These are phyloP conservation scores for Hypocrella siamensis DNA, from an alignment of 2,329 filamentous ascomycete species.

Conservation along the genomic window DNA sequence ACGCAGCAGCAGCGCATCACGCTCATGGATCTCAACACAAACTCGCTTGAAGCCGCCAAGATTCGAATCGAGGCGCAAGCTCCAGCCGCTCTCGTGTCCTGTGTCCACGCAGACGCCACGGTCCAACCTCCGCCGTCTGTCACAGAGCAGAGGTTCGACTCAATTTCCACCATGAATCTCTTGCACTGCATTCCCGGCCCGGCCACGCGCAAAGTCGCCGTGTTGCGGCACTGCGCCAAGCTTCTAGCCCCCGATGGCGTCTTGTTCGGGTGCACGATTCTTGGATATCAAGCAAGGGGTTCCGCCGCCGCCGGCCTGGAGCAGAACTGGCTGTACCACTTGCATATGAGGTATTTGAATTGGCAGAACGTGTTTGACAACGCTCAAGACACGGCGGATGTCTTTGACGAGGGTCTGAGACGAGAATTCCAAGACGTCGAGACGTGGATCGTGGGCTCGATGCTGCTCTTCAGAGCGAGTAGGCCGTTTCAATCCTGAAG, in stretches of 20 bases:
- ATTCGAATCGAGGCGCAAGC: slow-evolving; percentile 1
- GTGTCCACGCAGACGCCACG: slow-evolving; percentile 20
- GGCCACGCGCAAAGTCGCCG: slow-evolving; percentile 6
- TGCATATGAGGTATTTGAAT: slow-evolving; percentile 17
- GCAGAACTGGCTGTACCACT: slow-evolving; percentile 6
- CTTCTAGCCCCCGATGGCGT: slow-evolving; percentile 8
- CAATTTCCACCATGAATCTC: slow-evolving; percentile 15
- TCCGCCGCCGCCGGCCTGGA: slow-evolving; percentile 1
- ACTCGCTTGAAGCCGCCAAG: slow-evolving; percentile 11
- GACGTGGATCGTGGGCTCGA: slow-evolving; percentile 19
- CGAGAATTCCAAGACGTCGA: slow-evolving; percentile 22
- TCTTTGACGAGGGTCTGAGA: slow-evolving; percentile 16
- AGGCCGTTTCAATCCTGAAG: too few relatives aligned
- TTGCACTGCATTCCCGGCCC: slow-evolving; percentile 12
- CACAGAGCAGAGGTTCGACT: slow-evolving; percentile 15
- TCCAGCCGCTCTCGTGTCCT: slow-evolving; percentile 9
- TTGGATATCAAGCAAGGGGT: slow-evolving; percentile 1
- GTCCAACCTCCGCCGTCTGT: slow-evolving; percentile 13
- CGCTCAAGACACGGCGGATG: slow-evolving; percentile 17
- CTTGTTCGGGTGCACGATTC: slow-evolving; percentile 11
- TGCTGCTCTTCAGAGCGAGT: slow-evolving; percentile 20
- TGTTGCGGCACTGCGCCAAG: slow-evolving; percentile 5
- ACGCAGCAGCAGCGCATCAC: slow-evolving; percentile 11
- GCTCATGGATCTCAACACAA: slow-evolving; percentile 19
- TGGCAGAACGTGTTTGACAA: slow-evolving; percentile 21